phyloP scores from a whole-genome alignment of 352 stramenopile species.

The Pythium periplocum region DNA sequence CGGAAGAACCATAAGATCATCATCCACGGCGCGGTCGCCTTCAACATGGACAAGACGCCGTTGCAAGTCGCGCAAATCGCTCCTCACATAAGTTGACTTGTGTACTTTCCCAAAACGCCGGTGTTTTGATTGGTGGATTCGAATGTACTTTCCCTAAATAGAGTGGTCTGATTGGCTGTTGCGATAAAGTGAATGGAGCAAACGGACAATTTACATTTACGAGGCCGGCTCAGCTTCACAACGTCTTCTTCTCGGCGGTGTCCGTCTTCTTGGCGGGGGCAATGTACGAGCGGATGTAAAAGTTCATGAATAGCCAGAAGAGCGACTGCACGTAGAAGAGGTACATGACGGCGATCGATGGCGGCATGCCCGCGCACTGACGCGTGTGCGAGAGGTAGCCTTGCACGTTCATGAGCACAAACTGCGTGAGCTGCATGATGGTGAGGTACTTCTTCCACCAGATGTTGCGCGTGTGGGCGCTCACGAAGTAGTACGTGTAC shows the following conservation, averaged over 20 bases:
- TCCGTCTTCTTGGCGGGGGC: conserved; percentile 9
- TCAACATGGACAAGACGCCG: background rate
- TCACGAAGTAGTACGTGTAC: conserved; percentile 97
- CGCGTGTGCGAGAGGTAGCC: conserved; percentile 45
- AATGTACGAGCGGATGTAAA: conserved; percentile 67
- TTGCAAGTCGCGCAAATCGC: too few species aligned
- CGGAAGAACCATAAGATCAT: conserved; percentile 10
- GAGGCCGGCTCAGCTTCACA: conserved; percentile 1
- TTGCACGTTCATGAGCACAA: conserved; percentile 61
- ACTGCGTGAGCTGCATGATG: conserved; percentile 90
- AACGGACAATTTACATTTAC: too few species aligned
- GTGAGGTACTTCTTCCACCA: conserved; percentile 96
- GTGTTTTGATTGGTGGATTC: too few species aligned
- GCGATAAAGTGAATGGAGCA: too few species aligned
- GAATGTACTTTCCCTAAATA: too few species aligned
- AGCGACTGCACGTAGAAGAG: conserved; percentile 93
- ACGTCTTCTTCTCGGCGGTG: conserved; percentile 11
- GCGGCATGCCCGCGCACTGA: conserved; percentile 62
- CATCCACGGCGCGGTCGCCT: conserved; percentile 20
- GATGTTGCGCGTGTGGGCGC: conserved; percentile 92
- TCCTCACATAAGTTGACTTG: too few species aligned
- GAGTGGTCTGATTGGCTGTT: too few species aligned
- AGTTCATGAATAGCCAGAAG: conserved; percentile 95
- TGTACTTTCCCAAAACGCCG: too few species aligned
- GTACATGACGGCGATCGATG: conserved; percentile 70